Conservation (phyloP, 2,329 filamentous ascomycete species). For the Phialophora expanda region DNA sequence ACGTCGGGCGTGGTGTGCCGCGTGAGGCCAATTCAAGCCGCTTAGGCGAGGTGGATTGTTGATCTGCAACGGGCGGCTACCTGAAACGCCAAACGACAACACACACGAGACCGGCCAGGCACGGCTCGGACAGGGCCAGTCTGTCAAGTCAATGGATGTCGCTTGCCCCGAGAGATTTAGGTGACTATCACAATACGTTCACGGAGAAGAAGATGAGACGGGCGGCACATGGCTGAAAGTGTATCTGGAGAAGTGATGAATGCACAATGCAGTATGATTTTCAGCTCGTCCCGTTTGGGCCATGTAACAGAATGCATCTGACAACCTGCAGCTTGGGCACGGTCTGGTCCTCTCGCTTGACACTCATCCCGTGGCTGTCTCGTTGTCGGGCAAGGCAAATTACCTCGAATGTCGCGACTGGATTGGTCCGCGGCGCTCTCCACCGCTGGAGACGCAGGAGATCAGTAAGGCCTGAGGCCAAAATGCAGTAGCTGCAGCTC, state of each 20-base stretch:
- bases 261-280: slow-evolving; percentile 5
- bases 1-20: slow-evolving; percentile 29
- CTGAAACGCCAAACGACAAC: slow-evolving; percentile 29
- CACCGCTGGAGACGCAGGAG: not conserved
- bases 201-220: slow-evolving; percentile 2
- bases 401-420: not conserved
- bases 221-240: not conserved
- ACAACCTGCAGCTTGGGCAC: slow-evolving; percentile 8
- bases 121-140: not conserved
- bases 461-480: slow-evolving; percentile 7
- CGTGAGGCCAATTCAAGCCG: slow-evolving; percentile 11
- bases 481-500: not conserved
- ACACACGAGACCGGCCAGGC: slow-evolving; percentile 11
- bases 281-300: slow-evolving; percentile 13
- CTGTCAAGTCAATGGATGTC: slow-evolving; percentile 5
- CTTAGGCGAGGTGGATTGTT: slow-evolving; percentile 19
- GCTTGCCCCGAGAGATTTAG: not conserved
- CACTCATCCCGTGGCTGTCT: slow-evolving; percentile 10
- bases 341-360: slow-evolving; percentile 4
- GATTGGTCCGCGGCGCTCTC: slow-evolving; percentile 12
- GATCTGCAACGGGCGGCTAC: slow-evolving; percentile 37
- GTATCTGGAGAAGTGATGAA: not conserved
- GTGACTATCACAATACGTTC: not conserved
- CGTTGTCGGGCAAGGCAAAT: slow-evolving; percentile 8
- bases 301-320: slow-evolving; percentile 9